phyloP scores from a whole-genome alignment of 2,329 filamentous ascomycete genomes.

The Colletotrichum coccodes region DNA sequence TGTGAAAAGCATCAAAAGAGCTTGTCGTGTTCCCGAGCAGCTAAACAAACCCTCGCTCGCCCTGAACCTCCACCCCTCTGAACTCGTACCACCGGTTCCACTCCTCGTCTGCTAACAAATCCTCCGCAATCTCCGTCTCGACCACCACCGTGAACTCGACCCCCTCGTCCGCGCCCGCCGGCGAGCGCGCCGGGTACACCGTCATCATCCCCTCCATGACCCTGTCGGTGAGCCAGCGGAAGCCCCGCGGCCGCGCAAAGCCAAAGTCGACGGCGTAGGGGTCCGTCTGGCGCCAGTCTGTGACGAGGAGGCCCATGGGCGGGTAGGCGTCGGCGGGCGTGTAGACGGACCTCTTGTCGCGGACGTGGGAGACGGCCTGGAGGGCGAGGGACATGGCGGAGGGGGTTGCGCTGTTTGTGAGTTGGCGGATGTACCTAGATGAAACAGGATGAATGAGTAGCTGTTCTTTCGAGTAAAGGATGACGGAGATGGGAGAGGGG shows the following conservation, averaged over 20 bases:
- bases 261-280: slow-evolving; percentile 46
- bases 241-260: slow-evolving; percentile 44
- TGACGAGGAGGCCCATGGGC: slow-evolving; percentile 46
- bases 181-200: slow-evolving; percentile 40
- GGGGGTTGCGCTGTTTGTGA: slow-evolving; percentile 48
- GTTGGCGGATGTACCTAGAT: slow-evolving; percentile 17
- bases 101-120: slow-evolving; percentile 44
- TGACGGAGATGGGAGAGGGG: slow-evolving; percentile 33
- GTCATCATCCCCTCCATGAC: slow-evolving; percentile 40
- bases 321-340: slow-evolving; percentile 46
- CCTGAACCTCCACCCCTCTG: slow-evolving; percentile 43
- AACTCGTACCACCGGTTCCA: slow-evolving; percentile 50
- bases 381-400: slow-evolving; percentile 43
- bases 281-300: slow-evolving; percentile 46
- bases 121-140: slow-evolving; percentile 44
- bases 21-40: no score
- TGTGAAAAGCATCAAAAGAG: no score
- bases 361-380: slow-evolving; percentile 43
- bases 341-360: slow-evolving; percentile 48
- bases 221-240: slow-evolving; percentile 44
- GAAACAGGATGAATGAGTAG: slow-evolving; percentile 17
- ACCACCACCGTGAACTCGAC: slow-evolving; percentile 45
- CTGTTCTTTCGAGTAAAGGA: no score
- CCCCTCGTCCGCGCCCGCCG: slow-evolving; percentile 45
- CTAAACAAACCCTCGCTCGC: not conserved